These are phyloP conservation scores for Cardamine resedifolia DNA, from an alignment of 345 rosid genomes.

Conservation along the genomic window DNA sequence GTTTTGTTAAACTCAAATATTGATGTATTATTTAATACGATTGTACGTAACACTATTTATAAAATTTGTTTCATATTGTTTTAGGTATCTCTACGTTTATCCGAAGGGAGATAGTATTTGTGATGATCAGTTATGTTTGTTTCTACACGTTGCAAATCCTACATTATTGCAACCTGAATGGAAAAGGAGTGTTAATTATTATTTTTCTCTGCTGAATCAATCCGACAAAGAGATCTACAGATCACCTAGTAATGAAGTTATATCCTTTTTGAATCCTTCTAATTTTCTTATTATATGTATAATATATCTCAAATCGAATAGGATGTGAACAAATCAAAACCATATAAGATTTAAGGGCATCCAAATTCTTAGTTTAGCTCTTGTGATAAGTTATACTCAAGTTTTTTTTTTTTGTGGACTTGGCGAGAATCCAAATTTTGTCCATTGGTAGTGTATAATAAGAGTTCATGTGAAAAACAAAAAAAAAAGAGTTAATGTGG, in stretches of 20 bases:
- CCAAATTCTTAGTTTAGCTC: neutral
- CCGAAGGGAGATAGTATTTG: neutral
- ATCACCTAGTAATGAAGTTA: conserved; percentile 2
- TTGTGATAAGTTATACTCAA: neutral
- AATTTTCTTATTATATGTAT: no score
- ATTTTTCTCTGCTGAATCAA: neutral
- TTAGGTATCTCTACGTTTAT: neutral
- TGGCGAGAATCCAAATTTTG: neutral
- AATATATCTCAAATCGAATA: no score
- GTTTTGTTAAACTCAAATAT: neutral
- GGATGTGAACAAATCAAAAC: no score
- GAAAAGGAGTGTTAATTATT: neutral
- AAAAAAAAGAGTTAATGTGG: no score
- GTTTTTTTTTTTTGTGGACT: neutral
- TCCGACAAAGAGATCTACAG: conserved; percentile 16
- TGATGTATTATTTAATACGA: neutral
- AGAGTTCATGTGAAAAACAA: no score
- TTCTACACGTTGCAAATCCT: neutral
- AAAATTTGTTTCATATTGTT: neutral
- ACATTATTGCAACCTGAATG: neutral
- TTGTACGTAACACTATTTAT: neutral
- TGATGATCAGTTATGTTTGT: neutral
- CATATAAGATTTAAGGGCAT: no score
- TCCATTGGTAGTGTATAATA: no score
- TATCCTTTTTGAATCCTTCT: no score